Conservation (phyloP, 2,329 filamentous ascomycete genomes). For the Colletotrichum orbiculare region DNA sequence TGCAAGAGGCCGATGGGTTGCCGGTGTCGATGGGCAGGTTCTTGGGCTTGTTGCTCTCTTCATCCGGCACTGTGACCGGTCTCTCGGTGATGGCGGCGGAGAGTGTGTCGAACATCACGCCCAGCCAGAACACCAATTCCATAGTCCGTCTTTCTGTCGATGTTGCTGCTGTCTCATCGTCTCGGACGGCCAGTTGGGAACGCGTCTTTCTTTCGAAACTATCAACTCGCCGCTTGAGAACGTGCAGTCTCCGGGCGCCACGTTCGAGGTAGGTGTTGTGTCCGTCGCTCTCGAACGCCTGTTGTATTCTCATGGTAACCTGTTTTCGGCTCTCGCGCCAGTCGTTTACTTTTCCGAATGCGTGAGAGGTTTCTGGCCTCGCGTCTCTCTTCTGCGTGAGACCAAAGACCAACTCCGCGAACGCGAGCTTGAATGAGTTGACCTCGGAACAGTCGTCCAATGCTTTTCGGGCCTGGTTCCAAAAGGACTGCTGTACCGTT, state of each 20-base stretch:
- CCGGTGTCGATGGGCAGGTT: background rate
- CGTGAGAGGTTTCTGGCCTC: constrained; percentile 41
- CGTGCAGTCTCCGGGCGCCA: constrained; percentile 52
- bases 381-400: constrained; percentile 39
- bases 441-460: constrained; percentile 49
- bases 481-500: constrained; percentile 49
- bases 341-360: constrained; percentile 29
- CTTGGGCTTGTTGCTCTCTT: constrained; percentile 47
- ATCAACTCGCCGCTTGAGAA: constrained; percentile 50
- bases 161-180: background rate
- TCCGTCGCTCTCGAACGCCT: constrained; percentile 41
- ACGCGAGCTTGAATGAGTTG: constrained; percentile 51
- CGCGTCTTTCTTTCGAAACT: background rate
- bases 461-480: constrained; percentile 50
- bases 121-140: constrained; percentile 67
- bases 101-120: constrained; percentile 68
- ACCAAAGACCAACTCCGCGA: constrained; percentile 52
- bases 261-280: constrained; percentile 50
- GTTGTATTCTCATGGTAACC: constrained; percentile 23
- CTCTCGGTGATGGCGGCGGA: constrained; percentile 62
- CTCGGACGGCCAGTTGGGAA: rapidly evolving
- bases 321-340: background rate
- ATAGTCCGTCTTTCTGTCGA: constrained; percentile 55
- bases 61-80: constrained; percentile 50
- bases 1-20: constrained; percentile 37